These are phyloP conservation scores for Lasiodiplodia citricola DNA, from an alignment of 2,329 filamentous ascomycete genomes.

Conservation along the genomic window DNA sequence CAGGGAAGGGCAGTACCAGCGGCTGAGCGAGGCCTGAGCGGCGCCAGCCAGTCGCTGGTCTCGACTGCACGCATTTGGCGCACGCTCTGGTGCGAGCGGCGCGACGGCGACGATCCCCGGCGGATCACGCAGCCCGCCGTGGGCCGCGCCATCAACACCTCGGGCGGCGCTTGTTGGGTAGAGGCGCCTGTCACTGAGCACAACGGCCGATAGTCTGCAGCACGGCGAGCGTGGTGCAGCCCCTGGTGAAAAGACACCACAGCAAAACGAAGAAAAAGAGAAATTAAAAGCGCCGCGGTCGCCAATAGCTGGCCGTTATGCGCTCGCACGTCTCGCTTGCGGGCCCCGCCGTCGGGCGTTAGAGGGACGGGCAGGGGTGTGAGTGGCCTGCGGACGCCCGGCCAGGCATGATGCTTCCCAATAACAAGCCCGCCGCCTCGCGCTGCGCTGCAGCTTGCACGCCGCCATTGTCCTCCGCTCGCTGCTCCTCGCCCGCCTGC, in stretches of 20 bases:
- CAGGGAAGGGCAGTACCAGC: background rate
- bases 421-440: slow-evolving; percentile 18
- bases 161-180: background rate
- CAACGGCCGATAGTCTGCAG: slow-evolving; percentile 10
- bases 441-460: background rate
- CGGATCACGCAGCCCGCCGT: slow-evolving; percentile 15
- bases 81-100: background rate
- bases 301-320: slow-evolving; percentile 23
- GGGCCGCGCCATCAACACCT: slow-evolving; percentile 7
- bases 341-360: slow-evolving; percentile 12
- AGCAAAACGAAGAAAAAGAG: slow-evolving; percentile 10
- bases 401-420: slow-evolving; percentile 12
- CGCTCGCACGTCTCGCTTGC: background rate
- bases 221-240: slow-evolving; percentile 2
- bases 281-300: slow-evolving; percentile 22
- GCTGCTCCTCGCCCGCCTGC: background rate
- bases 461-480: slow-evolving; percentile 2
- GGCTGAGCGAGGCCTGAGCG: background rate
- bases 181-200: background rate
- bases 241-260: background rate
- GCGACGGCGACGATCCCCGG: slow-evolving; percentile 15
- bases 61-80: background rate
- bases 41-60: slow-evolving; percentile 9
- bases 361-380: slow-evolving; percentile 18
- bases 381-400: background rate